These are phyloP conservation scores for Colletotrichum camelliae DNA, from an alignment of 2,329 filamentous ascomycete genomes.

Conservation along the genomic window DNA sequence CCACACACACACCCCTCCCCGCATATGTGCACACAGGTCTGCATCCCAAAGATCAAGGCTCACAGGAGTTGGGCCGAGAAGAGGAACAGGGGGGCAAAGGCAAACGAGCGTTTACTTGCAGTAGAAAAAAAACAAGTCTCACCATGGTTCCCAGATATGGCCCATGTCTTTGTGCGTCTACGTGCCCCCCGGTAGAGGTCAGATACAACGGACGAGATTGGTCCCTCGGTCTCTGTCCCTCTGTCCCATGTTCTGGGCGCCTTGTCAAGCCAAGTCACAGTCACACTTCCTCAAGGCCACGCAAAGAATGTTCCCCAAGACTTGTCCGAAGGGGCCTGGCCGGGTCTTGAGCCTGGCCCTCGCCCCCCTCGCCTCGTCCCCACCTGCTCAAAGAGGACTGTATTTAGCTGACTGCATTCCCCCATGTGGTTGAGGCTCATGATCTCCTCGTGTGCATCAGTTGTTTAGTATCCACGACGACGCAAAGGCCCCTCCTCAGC, in stretches of 20 bases:
- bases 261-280: neutral
- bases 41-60: neutral
- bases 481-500: neutral
- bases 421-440: constrained; percentile 14
- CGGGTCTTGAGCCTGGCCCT: neutral
- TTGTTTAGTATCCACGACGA: neutral
- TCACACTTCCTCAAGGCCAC: neutral
- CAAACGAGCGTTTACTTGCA: neutral
- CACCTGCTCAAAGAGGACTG: neutral
- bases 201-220: constrained; percentile 2
- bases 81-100: neutral
- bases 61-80: constrained; percentile 14
- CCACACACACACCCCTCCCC: neutral
- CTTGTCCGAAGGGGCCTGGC: neutral
- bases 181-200: neutral
- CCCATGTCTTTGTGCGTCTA: constrained; percentile 8
- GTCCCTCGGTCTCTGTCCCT: neutral
- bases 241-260: neutral
- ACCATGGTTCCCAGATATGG: constrained; percentile 1
- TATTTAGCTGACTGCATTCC: constrained; percentile 24
- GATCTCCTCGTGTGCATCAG: neutral
- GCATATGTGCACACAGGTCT: neutral
- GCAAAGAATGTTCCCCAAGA: constrained; percentile 10
- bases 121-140: constrained; percentile 4
- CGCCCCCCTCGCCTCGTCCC: neutral